Evolutionary conservation across 2,329 filamentous ascomycete species (phyloP), one percentile per base, ranked within the genome.

Genomic region (Pseudophaeomoniella oleicola): DNA sequence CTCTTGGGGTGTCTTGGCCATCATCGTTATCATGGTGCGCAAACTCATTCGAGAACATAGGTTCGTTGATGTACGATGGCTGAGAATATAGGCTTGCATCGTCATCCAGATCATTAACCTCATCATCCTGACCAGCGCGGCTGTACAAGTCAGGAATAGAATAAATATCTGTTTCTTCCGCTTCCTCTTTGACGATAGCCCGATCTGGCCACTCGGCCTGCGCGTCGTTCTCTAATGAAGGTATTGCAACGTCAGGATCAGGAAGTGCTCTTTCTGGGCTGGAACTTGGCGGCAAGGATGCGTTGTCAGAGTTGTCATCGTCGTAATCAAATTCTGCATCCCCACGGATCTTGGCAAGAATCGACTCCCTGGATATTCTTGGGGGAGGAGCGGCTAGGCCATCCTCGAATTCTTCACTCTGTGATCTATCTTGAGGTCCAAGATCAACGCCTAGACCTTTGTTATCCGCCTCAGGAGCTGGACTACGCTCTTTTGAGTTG

Each of bases 311-410:
- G 39, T 77, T 72, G 3, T 77, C 73, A n/a, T n/a, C n/a, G 37
- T 75, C 67, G 40, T 65, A 60, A 39, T 44, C 22, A 43, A 46
- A 22, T 54, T 58, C 53, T 90, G 84, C 38, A 4, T 38, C 19
- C 14, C 37, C 36, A n/a, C 42, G 40, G 18, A 94, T 79, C 43
- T 88, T 85, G 37, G 83, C 78, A 48, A 96, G 66, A 47, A 96
- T 96, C 0, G 87, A 94, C 54, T 96, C 90, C 27, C 88, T 75
- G 5, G 88, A 94, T 51, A 96, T 93, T 37, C 80, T 80, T 9
- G 81, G 70, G 13, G 77, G 83, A 11, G 49, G 71, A 66, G 39
- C 78, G 56, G 9, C 68, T 60, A 37, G 71, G 69, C 31, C n/a
- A n/a, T 27, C n/a, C 22, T 27, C 22, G 13, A 17, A 30, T 10